Conservation (phyloP, 1,284 basidiomycete species). For the Tremellales sp. region DNA sequence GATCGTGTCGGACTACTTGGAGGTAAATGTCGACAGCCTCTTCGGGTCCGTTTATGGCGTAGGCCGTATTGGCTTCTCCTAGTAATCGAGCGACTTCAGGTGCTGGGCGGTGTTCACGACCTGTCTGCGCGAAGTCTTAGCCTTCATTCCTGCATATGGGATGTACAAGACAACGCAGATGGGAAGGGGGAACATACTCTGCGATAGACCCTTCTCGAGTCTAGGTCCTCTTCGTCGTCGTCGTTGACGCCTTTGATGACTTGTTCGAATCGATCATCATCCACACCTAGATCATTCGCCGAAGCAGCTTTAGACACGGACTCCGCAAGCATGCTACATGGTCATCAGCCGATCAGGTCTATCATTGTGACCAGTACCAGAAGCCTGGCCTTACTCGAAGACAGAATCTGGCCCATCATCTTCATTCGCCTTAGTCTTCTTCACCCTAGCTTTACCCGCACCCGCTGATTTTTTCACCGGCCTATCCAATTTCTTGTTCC, state of each 20-base stretch:
- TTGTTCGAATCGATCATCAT: constrained; percentile 19
- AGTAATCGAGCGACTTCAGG: constrained; percentile 76
- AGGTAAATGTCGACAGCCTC: constrained; percentile 76
- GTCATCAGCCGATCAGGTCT: constrained; percentile 5
- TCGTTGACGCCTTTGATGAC: constrained; percentile 27
- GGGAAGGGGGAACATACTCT: background rate
- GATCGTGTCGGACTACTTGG: constrained; percentile 91
- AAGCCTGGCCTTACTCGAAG: constrained; percentile 23
- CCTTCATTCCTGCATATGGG: too few relatives aligned
- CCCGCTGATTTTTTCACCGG: constrained; percentile 11
- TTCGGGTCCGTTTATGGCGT: constrained; percentile 61
- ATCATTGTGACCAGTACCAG: background rate
- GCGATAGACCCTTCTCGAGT: constrained; percentile 1
- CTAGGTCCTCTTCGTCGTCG: constrained; percentile 22
- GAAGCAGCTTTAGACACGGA: constrained; percentile 18
- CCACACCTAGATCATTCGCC: constrained; percentile 4
- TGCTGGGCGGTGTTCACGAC: constrained; percentile 65
- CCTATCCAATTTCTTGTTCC: constrained; percentile 5
- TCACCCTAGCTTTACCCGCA: constrained; percentile 13
- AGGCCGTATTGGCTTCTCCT: constrained; percentile 82
- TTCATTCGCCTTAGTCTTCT: constrained; percentile 5
- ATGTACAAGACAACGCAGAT: background rate
- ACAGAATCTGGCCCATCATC: constrained; percentile 22
- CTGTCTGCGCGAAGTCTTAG: too few relatives aligned
- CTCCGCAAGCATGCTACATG: constrained; percentile 30